Conservation (phyloP, 768 basidiomycete genomes). For the Pulveroboletus sp. region DNA sequence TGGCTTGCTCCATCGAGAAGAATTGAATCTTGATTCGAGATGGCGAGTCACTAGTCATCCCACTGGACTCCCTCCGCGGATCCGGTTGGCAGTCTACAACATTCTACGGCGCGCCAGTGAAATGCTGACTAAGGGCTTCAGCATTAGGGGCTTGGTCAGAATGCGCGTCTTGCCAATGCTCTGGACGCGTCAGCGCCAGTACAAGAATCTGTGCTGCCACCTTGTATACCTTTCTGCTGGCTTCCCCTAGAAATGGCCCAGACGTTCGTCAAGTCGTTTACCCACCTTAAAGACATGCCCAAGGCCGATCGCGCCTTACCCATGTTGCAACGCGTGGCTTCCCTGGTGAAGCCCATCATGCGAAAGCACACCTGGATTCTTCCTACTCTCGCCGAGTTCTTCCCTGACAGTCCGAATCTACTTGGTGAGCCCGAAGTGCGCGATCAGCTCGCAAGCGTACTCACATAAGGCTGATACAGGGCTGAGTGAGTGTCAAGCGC, state of each 20-base stretch:
- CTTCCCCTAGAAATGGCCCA: constrained; percentile 43
- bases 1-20: not conserved
- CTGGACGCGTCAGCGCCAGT: constrained; percentile 7
- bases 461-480: constrained; percentile 23
- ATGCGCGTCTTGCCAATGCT: not conserved
- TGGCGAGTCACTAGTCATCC: too few species aligned
- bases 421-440: constrained; percentile 49
- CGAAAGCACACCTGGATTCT: constrained; percentile 75
- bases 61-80: too few species aligned
- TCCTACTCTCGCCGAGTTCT: constrained; percentile 83
- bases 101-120: not conserved
- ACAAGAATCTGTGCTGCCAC: not conserved
- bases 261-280: constrained; percentile 59
- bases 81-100: too few species aligned
- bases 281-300: constrained; percentile 65
- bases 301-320: constrained; percentile 63
- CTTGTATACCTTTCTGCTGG: not conserved
- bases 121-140: constrained; percentile 14
- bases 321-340: constrained; percentile 65
- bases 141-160: constrained; percentile 10
- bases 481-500: constrained; percentile 32
- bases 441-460: not conserved
- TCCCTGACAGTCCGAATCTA: constrained; percentile 67
- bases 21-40: not conserved
- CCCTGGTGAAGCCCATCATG: constrained; percentile 93